These are phyloP conservation scores for Mollisiaceae sp. DNA, from an alignment of 2,329 filamentous ascomycete species.

Conservation along the genomic window DNA sequence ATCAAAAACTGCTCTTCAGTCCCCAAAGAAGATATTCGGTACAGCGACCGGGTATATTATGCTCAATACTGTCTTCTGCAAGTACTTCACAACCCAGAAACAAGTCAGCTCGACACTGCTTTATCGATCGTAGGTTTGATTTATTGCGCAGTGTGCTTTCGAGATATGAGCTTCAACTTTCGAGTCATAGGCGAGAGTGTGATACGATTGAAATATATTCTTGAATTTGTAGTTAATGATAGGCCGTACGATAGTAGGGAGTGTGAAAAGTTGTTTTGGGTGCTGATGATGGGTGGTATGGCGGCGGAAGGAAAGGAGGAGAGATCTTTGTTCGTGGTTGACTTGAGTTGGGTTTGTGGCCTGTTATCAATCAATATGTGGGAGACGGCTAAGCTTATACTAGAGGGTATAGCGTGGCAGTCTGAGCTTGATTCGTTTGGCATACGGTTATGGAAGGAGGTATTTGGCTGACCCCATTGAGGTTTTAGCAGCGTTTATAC, in stretches of 20 bases:
- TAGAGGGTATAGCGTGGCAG: background rate
- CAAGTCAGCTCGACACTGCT: background rate
- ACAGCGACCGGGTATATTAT: slow-evolving; percentile 24
- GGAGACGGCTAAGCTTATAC: background rate
- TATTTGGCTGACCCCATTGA: background rate
- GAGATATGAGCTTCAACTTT: slow-evolving; percentile 1
- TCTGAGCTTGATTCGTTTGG: slow-evolving; percentile 2
- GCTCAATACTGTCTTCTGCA: slow-evolving; percentile 6
- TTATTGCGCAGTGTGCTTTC: background rate
- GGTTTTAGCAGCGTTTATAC: background rate
- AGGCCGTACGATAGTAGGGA: background rate
- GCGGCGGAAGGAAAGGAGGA: slow-evolving; percentile 18
- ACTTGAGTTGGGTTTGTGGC: background rate
- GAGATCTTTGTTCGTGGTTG: slow-evolving; percentile 16
- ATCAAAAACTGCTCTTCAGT: background rate
- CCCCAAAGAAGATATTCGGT: slow-evolving; percentile 25
- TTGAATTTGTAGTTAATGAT: background rate
- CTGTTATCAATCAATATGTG: background rate
- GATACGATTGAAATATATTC: background rate
- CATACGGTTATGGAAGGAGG: background rate
- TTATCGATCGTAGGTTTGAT: background rate
- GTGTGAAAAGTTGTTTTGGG: slow-evolving; percentile 14
- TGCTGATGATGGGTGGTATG: slow-evolving; percentile 19
- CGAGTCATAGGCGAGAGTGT: background rate
- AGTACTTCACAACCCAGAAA: background rate